Base-by-base conservation (phyloP, 2,329 filamentous ascomycete species). In the Hyphodiscus sp. region DNA sequence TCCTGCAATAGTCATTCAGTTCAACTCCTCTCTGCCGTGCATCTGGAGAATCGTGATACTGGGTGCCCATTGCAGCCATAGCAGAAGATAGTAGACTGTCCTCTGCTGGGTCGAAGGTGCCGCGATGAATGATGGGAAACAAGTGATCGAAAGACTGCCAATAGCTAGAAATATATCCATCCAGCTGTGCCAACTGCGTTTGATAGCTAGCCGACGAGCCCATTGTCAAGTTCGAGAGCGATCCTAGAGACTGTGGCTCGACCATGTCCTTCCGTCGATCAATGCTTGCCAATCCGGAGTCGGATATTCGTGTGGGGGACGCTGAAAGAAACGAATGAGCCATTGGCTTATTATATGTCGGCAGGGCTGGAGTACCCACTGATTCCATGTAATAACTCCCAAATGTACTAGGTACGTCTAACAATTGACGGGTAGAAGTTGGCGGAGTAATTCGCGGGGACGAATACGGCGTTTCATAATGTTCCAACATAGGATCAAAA, bases 281-380 rank as follows among this genome's bases (percentile, higher is more conserved):
- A 60, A 53, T 53, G 55, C 52, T 46, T 59, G 56, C 63, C 59
- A 64, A 54, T 63, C 61, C 50, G 55, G 63, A n/a, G 53, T 54
- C 53, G 58, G 60, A 58, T 58, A 62, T 51, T 61, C 58, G 56
- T 55, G 61, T 51, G 51, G 63, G 52, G 54, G 61, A 61, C 42
- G 62, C 65, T 65, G 64, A 47, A 61, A 61, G 60, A 58, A 55
- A 54, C 63, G 23, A 26, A 26, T 65, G 64, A 65, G 64, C 59
- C 54, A 65, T 51, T 53, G 64, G 55, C 52, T 63, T 65, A 54
- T 47, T 59, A 63, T 60, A 60, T 49, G 63, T 63, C 60, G 65
- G 59, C 50, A 61, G 60, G 61, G 62, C 52, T 63, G 65, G 64
- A 64, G 62, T 63, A 66, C 64, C 65, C 63, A 66, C 65, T 64